phyloP scores from a whole-genome alignment of 352 stramenopile genomes.

The Phytophthora rubi region DNA sequence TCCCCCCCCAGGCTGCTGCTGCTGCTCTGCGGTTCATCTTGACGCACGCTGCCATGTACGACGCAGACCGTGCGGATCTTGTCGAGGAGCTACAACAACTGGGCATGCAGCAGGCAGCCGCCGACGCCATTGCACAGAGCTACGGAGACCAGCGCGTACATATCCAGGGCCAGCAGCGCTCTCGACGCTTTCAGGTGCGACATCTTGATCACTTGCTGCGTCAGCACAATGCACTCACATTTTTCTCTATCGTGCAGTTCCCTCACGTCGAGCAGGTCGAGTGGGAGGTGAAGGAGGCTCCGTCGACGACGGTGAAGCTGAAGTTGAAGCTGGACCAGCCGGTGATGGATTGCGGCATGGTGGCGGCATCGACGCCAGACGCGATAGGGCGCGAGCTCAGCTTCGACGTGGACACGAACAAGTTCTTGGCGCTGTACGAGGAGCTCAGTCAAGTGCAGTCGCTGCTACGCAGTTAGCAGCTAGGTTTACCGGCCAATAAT shows the following conservation, averaged over 20 bases:
- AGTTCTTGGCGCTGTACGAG: constrained; percentile 45
- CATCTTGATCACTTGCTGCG: neutral
- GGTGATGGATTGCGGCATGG: constrained; percentile 29
- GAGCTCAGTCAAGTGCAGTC: constrained; percentile 43
- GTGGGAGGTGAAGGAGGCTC: constrained; percentile 27
- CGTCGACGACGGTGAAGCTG: constrained; percentile 26
- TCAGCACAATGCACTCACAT: neutral
- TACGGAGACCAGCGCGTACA: constrained; percentile 33
- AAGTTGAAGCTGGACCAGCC: constrained; percentile 43
- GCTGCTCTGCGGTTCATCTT: constrained; percentile 59
- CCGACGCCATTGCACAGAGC: constrained; percentile 36
- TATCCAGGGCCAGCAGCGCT: constrained; percentile 45
- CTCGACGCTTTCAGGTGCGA: constrained; percentile 46
- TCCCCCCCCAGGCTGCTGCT: constrained; percentile 26
- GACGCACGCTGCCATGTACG: constrained; percentile 56
- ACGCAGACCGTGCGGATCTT: constrained; percentile 42
- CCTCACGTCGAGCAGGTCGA: constrained; percentile 35
- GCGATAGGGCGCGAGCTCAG: constrained; percentile 16
- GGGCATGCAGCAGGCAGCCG: constrained; percentile 32
- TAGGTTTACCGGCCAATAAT: no score
- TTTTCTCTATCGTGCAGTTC: constrained; percentile 35
- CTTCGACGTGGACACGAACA: constrained; percentile 33
- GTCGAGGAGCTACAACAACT: constrained; percentile 58
- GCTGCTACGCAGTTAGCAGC: constrained; percentile 27
- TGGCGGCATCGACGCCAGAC: neutral